phyloP scores from a whole-genome alignment of 1,139 yeast genomes.

The Scheffersomyces titani region DNA sequence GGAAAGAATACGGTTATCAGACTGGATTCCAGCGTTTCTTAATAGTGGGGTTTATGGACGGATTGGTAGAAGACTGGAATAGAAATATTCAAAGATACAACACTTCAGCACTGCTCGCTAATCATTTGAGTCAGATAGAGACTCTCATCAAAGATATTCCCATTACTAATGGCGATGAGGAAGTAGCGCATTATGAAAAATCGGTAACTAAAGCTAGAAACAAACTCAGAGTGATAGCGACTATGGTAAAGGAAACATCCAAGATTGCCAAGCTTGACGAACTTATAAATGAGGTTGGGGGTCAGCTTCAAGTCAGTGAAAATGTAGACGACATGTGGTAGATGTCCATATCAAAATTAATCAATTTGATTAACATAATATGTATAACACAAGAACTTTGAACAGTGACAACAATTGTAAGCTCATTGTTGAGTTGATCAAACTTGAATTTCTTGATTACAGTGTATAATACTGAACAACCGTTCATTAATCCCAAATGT shows the following conservation, averaged over 20 bases:
- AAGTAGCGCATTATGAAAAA: conserved; percentile 51
- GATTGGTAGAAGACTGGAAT: conserved; percentile 48
- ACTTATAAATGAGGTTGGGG: conserved; percentile 39
- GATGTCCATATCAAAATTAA: conserved; percentile 3
- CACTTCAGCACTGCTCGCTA: conserved; percentile 15
- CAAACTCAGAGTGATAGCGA: conserved; percentile 50
- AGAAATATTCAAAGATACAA: conserved; percentile 17
- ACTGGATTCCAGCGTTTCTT: conserved; percentile 74
- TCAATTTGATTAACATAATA: not conserved
- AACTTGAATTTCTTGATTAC: not conserved
- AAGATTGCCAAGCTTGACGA: conserved; percentile 35
- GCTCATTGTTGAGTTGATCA: not conserved
- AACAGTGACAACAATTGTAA: not conserved
- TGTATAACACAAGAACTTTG: too few species aligned
- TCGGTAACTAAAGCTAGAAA: conserved; percentile 48
- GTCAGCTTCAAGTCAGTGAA: conserved; percentile 40
- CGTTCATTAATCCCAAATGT: not conserved
- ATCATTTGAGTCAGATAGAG: conserved; percentile 33
- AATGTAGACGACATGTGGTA: conserved; percentile 50
- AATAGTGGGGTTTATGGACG: conserved; percentile 63
- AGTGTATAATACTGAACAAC: not conserved
- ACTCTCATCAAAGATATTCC: conserved; percentile 26
- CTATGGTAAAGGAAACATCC: conserved; percentile 34
- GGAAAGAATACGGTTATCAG: conserved; percentile 77
- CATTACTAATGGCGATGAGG: conserved; percentile 38